These are phyloP conservation scores for Didymellaceae sp. DNA, from an alignment of 2,329 filamentous ascomycete species.

Conservation along the genomic window DNA sequence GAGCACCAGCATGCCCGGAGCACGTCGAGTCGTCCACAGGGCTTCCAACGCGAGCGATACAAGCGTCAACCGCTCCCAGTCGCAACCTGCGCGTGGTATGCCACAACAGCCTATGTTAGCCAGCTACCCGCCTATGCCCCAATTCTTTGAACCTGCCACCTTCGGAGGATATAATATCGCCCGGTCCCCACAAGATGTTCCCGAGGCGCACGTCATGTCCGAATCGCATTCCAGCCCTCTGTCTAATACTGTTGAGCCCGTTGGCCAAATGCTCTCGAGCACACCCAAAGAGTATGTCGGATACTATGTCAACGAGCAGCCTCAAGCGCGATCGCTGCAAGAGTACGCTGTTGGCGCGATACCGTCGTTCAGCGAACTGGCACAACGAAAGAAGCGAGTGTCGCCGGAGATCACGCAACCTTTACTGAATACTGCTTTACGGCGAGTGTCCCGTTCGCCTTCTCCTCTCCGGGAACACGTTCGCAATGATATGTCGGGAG, in stretches of 20 bases:
- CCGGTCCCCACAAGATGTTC: conserved; percentile 41
- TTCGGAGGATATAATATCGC: conserved; percentile 45
- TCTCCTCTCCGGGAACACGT: conserved; percentile 54
- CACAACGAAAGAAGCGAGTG: conserved; percentile 50
- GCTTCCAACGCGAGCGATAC: conserved; percentile 53
- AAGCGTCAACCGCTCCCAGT: conserved; percentile 56
- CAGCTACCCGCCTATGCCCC: conserved; percentile 48
- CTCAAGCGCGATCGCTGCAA: conserved; percentile 47
- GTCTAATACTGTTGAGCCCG: conserved; percentile 28
- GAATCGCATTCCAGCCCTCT: conserved; percentile 33
- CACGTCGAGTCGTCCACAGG: conserved; percentile 52
- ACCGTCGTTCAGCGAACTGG: conserved; percentile 50
- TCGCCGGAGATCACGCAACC: conserved; percentile 52
- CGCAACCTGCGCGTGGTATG: conserved; percentile 55
- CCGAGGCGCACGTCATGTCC: conserved; percentile 23
- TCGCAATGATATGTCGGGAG: conserved; percentile 49
- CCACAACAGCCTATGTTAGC: conserved; percentile 49
- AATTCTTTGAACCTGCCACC: conserved; percentile 38
- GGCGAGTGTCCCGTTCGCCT: conserved; percentile 53
- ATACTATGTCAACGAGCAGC: conserved; percentile 56
- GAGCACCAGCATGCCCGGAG: conserved; percentile 49
- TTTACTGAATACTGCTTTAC: conserved; percentile 46
- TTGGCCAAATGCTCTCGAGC: conserved; percentile 36
- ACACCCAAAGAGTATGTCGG: conserved; percentile 59
- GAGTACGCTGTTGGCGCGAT: conserved; percentile 46